Percentiles rank a stretch among this genome's conserved stretches.
Conservation (phyloP, 768 basidiomycete genomes). For the Grammothele lineata region DNA sequence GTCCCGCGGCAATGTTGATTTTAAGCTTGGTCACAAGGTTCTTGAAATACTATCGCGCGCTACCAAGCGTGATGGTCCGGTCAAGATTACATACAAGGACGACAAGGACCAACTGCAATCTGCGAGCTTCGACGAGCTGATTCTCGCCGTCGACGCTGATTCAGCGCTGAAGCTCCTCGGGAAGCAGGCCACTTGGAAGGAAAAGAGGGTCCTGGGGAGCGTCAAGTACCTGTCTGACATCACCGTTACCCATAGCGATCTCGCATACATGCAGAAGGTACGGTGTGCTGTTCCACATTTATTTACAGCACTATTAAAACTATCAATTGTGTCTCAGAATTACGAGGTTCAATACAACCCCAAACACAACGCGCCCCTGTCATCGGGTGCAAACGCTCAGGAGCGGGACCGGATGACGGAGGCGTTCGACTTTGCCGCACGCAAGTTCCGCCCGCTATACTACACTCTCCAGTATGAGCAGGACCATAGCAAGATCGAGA, state of each 20-base stretch:
- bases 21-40: constrained; percentile 25
- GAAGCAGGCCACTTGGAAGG: constrained; percentile 33
- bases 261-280: constrained; percentile 44
- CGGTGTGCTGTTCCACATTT: background rate
- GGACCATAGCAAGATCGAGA: constrained; percentile 45
- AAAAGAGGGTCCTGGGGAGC: constrained; percentile 37
- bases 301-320: no score
- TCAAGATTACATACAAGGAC: constrained; percentile 21
- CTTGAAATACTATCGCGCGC: constrained; percentile 20
- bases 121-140: constrained; percentile 40
- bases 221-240: constrained; percentile 45
- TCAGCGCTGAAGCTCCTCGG: constrained; percentile 39
- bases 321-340: constrained; percentile 27
- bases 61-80: constrained; percentile 14
- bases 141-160: constrained; percentile 41
- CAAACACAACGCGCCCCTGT: constrained; percentile 23
- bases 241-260: constrained; percentile 48
- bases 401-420: constrained; percentile 26
- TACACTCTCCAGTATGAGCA: constrained; percentile 41
- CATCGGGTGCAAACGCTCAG: constrained; percentile 17
- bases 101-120: constrained; percentile 7
- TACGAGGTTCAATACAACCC: constrained; percentile 37
- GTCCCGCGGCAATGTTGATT: constrained; percentile 23
- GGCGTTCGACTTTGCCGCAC: constrained; percentile 33
- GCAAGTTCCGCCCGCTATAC: constrained; percentile 41